Base-by-base conservation (phyloP, 257 asterid genomes). In the Plantago elongata region DNA sequence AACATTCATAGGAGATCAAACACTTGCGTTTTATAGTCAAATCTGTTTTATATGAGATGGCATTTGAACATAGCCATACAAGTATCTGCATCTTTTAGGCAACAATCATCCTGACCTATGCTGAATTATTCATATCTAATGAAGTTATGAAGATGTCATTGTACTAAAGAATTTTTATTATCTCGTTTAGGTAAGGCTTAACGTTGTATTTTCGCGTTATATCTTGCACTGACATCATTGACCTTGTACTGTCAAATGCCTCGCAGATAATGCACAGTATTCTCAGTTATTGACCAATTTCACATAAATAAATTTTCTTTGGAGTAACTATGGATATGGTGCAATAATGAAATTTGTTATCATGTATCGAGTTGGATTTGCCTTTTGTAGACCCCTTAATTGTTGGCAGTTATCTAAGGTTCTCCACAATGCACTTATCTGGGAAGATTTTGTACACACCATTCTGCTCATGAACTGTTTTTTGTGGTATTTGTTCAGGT, bases 401-500 rank as follows among this genome's bases (percentile, higher is more conserved):
- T 34, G 8, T 34, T 34, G 5, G 8, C 40, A 34, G 40, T 5
- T n/a, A 51, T 51, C 16, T 22, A 51, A n/a, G 15, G 48, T 18
- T 57, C 14, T 38, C 29, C 15, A 13, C 8, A 38, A 9, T 57
- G 52, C 40, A 16, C 9, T 22, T 22, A 22, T 22, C 27, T 22
- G 27, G 27, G 27, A 22, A 22, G 27, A 22, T 57, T 47, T 16
- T 29, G 29, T 11, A 7, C 50, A 57, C 4, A 14, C n/a, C 11
- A 15, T 67, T 70, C 47, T 57, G 17, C 70, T 65, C 18, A 16
- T 46, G 62, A 61, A n/a, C 55, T 48, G 43, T 18, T 51, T 60
- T 34, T 51, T 13, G 54, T 43, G 63, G 11, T 64, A 43, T 59
- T 52, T 70, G 27, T 77, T 71, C 87, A 93, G 99, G 96, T 93